phyloP scores from a whole-genome alignment of 2,329 filamentous ascomycete genomes.

The Diaporthe ampelina region DNA sequence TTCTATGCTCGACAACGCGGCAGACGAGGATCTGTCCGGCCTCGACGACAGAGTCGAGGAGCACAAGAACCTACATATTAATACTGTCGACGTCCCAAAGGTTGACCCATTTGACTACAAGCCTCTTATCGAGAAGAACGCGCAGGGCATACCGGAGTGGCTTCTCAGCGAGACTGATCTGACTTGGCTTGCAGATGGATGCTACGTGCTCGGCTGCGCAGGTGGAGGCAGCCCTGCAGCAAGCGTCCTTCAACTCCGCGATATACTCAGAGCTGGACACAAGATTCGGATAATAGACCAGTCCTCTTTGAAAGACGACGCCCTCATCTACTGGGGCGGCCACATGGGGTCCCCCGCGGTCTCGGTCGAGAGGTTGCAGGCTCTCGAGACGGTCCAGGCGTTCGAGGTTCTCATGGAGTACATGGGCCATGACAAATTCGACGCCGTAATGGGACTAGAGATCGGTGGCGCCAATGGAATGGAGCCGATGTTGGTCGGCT shows the following conservation, averaged over 20 bases:
- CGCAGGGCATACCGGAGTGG: constrained; percentile 52
- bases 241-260: constrained; percentile 53
- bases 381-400: constrained; percentile 55
- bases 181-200: constrained; percentile 60
- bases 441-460: constrained; percentile 61
- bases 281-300: constrained; percentile 56
- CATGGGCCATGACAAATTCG: constrained; percentile 48
- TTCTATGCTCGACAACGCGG: constrained; percentile 40
- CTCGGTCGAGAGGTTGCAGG: constrained; percentile 57
- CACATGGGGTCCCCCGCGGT: constrained; percentile 59
- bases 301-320: constrained; percentile 57
- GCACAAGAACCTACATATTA: constrained; percentile 55
- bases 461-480: constrained; percentile 69
- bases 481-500: constrained; percentile 55
- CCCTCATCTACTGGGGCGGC: constrained; percentile 59
- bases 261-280: constrained; percentile 57
- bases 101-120: constrained; percentile 51
- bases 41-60: constrained; percentile 36
- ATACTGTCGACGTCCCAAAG: constrained; percentile 43
- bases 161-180: constrained; percentile 60
- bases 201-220: constrained; percentile 62
- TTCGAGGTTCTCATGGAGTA: constrained; percentile 55
- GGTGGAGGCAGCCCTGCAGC: constrained; percentile 59
- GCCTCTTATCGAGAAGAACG: constrained; percentile 51
- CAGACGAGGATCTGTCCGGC: constrained; percentile 38